Percentiles rank a stretch among this genome's conserved stretches.
Conservation (phyloP, 371 early-diverging fungal species). For the Saksenaea vasiformis region DNA sequence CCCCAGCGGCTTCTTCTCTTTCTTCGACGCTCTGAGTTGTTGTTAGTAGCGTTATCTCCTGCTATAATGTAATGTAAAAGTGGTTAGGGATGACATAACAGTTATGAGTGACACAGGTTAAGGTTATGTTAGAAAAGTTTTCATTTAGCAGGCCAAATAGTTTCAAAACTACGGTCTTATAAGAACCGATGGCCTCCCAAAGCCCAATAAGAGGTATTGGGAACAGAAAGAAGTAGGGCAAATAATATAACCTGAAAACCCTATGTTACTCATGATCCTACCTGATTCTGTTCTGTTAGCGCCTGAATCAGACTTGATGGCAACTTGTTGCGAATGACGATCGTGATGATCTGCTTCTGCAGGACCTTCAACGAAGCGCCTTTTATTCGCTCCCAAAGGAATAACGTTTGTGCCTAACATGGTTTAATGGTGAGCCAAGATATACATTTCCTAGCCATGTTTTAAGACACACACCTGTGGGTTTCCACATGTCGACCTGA, state of each 20-base stretch:
- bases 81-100: constrained; percentile 1
- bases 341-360: constrained; percentile 12
- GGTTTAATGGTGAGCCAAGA: not conserved
- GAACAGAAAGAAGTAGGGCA: constrained; percentile 1
- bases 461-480: constrained; percentile 20
- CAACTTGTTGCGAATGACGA: constrained; percentile 1
- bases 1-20: constrained; percentile 89
- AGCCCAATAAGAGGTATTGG: not conserved
- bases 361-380: constrained; percentile 29
- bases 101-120: constrained; percentile 2
- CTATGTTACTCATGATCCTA: constrained; percentile 3
- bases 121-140: constrained; percentile 1
- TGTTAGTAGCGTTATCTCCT: constrained; percentile 14
- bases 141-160: not conserved
- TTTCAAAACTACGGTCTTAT: constrained; percentile 1
- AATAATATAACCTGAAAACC: constrained; percentile 1
- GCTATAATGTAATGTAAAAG: constrained; percentile 7
- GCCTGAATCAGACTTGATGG: not conserved
- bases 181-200: not conserved
- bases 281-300: not conserved
- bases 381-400: constrained; percentile 44
- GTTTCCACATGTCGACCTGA: constrained; percentile 25
- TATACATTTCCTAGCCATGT: not conserved
- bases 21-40: constrained; percentile 45
- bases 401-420: constrained; percentile 47